Evolutionary conservation across 305 asterid genomes (phyloP), one percentile per base, ranked within the genome.

Genomic region (Fraxinus paxiana): DNA sequence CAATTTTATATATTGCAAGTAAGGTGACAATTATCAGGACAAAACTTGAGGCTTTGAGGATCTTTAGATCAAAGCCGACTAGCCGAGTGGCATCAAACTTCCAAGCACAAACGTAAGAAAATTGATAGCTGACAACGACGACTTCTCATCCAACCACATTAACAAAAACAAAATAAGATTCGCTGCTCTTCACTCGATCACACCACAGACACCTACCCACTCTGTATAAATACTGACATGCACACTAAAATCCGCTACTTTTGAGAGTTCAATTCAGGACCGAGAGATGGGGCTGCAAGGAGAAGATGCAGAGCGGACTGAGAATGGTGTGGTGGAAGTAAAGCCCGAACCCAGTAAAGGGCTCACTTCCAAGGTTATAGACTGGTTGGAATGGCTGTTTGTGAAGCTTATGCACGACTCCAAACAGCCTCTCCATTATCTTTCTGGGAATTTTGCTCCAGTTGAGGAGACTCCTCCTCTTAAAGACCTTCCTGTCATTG

Each of bases 391-490:
- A 79, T 88, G 88, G 90, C 80, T 90, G 13, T 83, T 87, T 77
- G 95, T 91, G 77, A 92, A 91, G 88, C 79, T 92, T 73, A 86
- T 90, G 96, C 86, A 91, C 69, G 94, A 92, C 72, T 48, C 92
- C 22, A 87, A 83, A 79, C 86, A 81, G 43, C 96, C 93, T 17
- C 91, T 90, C 30, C 92, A 92, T 46, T 94, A 87, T 81, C 86
- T 94, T 15, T 76, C 87, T 77, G 98, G 96, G 24, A 94, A 90
- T 85, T 92, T 89, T 71, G 95, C 89, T 22, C 97, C 98, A 13
- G 91, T 90, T 75, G 92, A 91, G 51, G 98, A 94, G 83, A 90
- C 97, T 74, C 92, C 97, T 43, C 97, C 97, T 43, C 84, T 85
- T 48, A 61, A 80, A 38, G 97, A 91, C 80, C 95, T 94, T 34